Percentiles rank a stretch among this genome's conserved stretches.
phyloP scores from a whole-genome alignment of 441 rosid genomes.

The Populus tomentosa region DNA sequence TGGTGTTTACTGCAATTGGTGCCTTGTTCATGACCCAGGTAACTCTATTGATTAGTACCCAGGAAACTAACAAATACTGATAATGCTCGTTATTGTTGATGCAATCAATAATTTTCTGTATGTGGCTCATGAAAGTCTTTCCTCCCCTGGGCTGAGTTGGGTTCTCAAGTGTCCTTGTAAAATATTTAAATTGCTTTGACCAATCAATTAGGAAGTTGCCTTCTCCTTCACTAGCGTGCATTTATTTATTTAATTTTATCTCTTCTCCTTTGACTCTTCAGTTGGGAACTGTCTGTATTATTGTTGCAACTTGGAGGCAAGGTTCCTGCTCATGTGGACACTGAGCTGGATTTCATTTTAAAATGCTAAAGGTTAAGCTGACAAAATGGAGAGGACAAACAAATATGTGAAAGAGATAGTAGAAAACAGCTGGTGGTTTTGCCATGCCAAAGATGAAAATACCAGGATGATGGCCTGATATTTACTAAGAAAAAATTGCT shows the following conservation, averaged over 20 bases:
- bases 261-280: not conserved
- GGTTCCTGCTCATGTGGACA: not conserved
- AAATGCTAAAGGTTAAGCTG: not conserved
- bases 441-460: not conserved
- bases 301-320: not conserved
- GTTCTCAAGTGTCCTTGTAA: not conserved
- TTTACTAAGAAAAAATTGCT: not conserved
- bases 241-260: not conserved
- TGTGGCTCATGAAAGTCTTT: not conserved
- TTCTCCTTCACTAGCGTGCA: not conserved
- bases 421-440: not conserved
- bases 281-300: not conserved
- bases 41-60: not conserved
- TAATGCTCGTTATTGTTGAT: not conserved
- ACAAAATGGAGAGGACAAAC: not conserved
- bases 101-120: not conserved
- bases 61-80: not conserved
- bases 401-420: not conserved
- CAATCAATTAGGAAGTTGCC: not conserved
- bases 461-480: not conserved
- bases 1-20: not conserved
- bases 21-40: not conserved
- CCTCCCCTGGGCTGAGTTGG: not conserved
- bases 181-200: not conserved
- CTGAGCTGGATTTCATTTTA: not conserved